Evolutionary conservation across 2,329 filamentous ascomycete genomes (phyloP), one percentile per base, ranked within the genome.

Genomic region (Ceratocystis cacaofunesta): DNA sequence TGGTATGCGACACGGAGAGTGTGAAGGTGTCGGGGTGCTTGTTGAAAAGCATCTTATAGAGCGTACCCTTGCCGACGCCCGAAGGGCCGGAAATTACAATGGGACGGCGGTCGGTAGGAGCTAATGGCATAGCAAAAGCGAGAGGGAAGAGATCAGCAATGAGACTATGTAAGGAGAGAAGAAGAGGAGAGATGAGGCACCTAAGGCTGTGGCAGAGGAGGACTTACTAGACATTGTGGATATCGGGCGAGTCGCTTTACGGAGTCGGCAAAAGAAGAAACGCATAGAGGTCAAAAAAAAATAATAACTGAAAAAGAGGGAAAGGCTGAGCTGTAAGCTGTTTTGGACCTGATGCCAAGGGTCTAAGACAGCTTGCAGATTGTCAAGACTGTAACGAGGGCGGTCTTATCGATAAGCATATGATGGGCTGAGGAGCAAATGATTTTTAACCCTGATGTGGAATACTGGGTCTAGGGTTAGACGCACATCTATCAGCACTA

Each of bases 11-110:
- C 67, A 86, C 81, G 66, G 82, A 82, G 41, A 84, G 78, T 25
- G 78, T 74, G 71, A 82, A 82, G 69, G 73, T 75, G 66, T 80
- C 76, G 15, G 79, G 78, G 73, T 82, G 77, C 66, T 71, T 70
- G 50, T 81, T 78, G 73, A 90, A 87, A 62, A 92, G 84, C 61
- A 82, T 80, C 72, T 85, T 85, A 75, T 89, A 86, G 68, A 92
- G 84, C 12, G 89, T 92, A 70, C 87, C 88, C 77, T 94, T 94
- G 70, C 89, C 89, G 61, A 89, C 84, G 73, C 89, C 89, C 10
- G 84, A 88, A 68, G 89, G 89, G 65, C 89, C 89, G 61, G 85
- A 90, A 75, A 94, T 87, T 71, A 94, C 85, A 71, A 92, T 80
- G 15, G 88, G 88, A 41, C 83, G 82, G 69, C 76, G 75, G 72